Evolutionary conservation across 2,329 filamentous ascomycete species (phyloP).

Genomic region (Xylaria sp.): DNA sequence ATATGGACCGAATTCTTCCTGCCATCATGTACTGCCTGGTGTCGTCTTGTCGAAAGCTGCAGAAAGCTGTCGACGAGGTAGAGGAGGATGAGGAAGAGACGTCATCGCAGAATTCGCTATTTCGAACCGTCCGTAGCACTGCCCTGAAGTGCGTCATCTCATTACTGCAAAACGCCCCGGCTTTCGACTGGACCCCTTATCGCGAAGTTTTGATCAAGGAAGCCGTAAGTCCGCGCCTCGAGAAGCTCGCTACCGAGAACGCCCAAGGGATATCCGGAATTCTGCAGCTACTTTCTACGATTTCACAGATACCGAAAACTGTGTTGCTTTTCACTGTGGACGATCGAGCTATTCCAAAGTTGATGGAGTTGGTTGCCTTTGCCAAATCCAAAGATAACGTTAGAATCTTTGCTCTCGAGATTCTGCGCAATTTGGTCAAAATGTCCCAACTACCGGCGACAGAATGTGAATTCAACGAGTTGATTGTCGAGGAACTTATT

Average conservation of each 20-base stretch:
- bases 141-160: conserved; percentile 85
- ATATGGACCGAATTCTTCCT: conserved; percentile 75
- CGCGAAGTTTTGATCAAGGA: conserved; percentile 76
- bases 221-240: conserved; percentile 78
- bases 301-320: conserved; percentile 75
- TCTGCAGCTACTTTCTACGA: conserved; percentile 81
- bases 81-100: conserved; percentile 49
- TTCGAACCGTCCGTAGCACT: conserved; percentile 73
- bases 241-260: conserved; percentile 83
- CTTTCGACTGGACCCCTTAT: conserved; percentile 78
- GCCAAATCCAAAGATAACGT: conserved; percentile 86
- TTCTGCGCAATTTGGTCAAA: conserved; percentile 75
- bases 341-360: conserved; percentile 71
- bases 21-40: conserved; percentile 85
- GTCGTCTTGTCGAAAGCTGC: conserved; percentile 70
- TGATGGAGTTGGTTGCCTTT: conserved; percentile 77
- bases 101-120: conserved; percentile 64
- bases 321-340: conserved; percentile 73
- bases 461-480: conserved; percentile 66
- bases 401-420: conserved; percentile 80
- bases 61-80: conserved; percentile 52
- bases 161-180: conserved; percentile 77
- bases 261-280: conserved; percentile 88
- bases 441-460: conserved; percentile 65
- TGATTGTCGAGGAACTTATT: conserved; percentile 66